Percentiles rank a stretch among this genome's conserved stretches.
Evolutionary conservation across 805 yeast genomes (phyloP).

Genomic region (Aciculoconidium aculeatum): DNA sequence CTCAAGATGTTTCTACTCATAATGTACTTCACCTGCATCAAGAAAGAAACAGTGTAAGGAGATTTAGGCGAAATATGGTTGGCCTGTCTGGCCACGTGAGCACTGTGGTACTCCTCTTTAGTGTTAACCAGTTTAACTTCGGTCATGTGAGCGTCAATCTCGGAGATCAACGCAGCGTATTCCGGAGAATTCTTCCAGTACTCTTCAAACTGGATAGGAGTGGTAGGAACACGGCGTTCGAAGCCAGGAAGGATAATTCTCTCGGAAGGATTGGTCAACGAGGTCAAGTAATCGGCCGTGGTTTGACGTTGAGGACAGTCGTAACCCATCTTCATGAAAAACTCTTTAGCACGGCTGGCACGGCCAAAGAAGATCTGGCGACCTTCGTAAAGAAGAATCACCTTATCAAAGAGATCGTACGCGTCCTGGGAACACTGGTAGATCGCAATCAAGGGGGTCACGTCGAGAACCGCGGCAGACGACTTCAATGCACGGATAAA

Average conservation of each 20-base stretch:
- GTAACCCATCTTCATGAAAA: conserved; percentile 50
- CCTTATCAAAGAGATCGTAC: conserved; percentile 59
- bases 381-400: conserved; percentile 53
- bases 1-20: conserved; percentile 44
- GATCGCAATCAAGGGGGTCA: conserved; percentile 58
- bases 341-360: conserved; percentile 40
- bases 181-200: conserved; percentile 44
- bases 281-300: conserved; percentile 53
- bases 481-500: conserved; percentile 62
- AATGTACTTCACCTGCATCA: conserved; percentile 46
- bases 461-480: conserved; percentile 45
- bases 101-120: conserved; percentile 15
- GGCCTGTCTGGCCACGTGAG: conserved; percentile 20
- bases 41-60: conserved; percentile 48
- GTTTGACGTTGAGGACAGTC: conserved; percentile 53
- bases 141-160: conserved; percentile 11
- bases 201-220: conserved; percentile 12
- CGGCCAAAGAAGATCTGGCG: conserved; percentile 51
- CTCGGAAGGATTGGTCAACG: conserved; percentile 49
- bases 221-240: conserved; percentile 43
- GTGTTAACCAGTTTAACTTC: conserved; percentile 8
- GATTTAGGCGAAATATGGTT: conserved; percentile 31
- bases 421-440: conserved; percentile 53
- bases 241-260: conserved; percentile 38
- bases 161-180: conserved; percentile 17